Percentiles rank a stretch among this genome's conserved stretches.
These are phyloP conservation scores for Salvia hispanica DNA, from an alignment of 257 asterid genomes.

Conservation along the genomic window DNA sequence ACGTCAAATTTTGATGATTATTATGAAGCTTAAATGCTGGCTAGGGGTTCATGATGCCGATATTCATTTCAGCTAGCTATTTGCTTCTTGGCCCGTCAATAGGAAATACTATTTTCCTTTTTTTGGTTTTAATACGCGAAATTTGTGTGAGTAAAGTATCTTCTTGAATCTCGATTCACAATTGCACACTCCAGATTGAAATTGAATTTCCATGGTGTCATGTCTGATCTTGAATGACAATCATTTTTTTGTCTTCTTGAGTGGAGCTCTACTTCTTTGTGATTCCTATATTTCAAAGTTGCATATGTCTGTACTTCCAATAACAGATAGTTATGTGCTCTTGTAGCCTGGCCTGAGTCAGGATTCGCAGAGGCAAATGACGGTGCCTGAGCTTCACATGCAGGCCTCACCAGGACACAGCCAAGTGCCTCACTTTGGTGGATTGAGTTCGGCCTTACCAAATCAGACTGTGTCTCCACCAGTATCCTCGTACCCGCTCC, in stretches of 20 bases:
- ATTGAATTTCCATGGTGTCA: too few species aligned
- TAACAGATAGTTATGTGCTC: constrained; percentile 32
- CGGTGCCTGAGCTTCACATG: constrained; percentile 67
- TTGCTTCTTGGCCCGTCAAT: background rate
- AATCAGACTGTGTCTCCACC: constrained; percentile 46
- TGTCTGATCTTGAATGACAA: constrained; percentile 26
- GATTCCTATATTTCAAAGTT: constrained; percentile 29
- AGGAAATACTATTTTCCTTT: constrained; percentile 8
- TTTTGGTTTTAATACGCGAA: constrained; percentile 1
- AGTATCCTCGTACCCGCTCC: constrained; percentile 47
- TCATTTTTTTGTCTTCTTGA: background rate
- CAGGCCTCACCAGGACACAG: constrained; percentile 44
- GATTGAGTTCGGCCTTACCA: constrained; percentile 45
- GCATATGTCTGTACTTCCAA: constrained; percentile 16
- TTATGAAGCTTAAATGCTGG: background rate
- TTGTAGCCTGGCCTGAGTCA: constrained; percentile 66
- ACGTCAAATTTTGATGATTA: background rate
- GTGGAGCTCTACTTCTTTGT: background rate
- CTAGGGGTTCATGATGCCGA: background rate
- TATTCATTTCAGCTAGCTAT: background rate
- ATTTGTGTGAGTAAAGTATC: background rate
- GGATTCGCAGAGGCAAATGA: constrained; percentile 72
- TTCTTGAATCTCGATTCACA: too few species aligned
- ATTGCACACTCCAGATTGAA: too few species aligned
- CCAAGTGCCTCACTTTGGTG: constrained; percentile 56